These are phyloP conservation scores for Hirschioporus abietinus DNA, from an alignment of 768 basidiomycete genomes.

Conservation along the genomic window DNA sequence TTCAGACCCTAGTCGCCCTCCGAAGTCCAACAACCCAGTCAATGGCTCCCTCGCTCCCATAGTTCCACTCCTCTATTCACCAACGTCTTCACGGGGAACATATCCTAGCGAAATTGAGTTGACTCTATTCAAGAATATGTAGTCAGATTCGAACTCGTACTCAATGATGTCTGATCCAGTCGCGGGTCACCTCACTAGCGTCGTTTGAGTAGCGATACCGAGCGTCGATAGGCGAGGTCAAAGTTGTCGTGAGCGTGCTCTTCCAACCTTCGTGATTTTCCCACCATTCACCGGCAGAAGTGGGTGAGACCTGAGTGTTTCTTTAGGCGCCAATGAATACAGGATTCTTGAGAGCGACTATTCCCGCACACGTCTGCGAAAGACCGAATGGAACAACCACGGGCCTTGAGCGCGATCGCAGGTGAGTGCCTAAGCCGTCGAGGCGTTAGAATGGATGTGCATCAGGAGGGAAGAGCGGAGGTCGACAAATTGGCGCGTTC, in stretches of 20 bases:
- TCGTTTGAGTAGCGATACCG: not conserved
- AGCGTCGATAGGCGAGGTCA: not conserved
- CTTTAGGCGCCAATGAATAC: not conserved
- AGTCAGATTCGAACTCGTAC: not conserved
- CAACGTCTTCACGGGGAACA: not conserved
- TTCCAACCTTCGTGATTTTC: not conserved
- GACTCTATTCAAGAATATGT: not conserved
- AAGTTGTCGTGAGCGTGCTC: not conserved
- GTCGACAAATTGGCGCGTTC: not conserved
- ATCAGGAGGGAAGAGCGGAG: not conserved
- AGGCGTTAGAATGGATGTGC: not conserved
- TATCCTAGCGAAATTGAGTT: not conserved
- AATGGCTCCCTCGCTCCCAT: not conserved
- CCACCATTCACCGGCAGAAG: not conserved
- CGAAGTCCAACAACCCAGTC: not conserved
- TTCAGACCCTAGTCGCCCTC: not conserved
- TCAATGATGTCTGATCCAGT: not conserved
- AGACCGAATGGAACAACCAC: not conserved
- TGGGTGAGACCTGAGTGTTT: not conserved
- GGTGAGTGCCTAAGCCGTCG: not conserved
- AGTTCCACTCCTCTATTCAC: not conserved
- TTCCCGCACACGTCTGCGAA: not conserved
- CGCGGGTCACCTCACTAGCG: not conserved
- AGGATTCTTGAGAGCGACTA: not conserved
- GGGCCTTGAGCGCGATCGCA: not conserved